These are phyloP conservation scores for Albugo candida DNA, from an alignment of 352 stramenopile species.

Conservation along the genomic window DNA sequence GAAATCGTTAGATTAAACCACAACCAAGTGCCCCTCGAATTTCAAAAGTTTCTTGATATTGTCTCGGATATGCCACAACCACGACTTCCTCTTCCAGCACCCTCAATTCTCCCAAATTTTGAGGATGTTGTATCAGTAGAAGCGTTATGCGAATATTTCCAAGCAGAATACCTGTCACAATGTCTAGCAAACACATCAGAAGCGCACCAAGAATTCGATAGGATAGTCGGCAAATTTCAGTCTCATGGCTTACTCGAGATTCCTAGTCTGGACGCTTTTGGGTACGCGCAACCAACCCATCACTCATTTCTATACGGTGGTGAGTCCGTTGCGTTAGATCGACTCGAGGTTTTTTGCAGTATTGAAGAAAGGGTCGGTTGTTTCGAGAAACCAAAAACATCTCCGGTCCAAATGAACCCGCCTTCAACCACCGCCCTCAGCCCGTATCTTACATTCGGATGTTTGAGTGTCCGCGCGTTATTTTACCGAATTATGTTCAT, in stretches of 20 bases:
- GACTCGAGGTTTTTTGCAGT: constrained; percentile 35
- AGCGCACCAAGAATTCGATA: neutral
- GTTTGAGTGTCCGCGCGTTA: constrained; percentile 62
- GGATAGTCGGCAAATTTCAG: too few relatives aligned
- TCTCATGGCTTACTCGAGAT: constrained; percentile 1
- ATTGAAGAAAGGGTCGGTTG: constrained; percentile 51
- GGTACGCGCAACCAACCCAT: constrained; percentile 10
- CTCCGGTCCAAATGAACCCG: constrained; percentile 49
- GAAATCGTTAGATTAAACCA: constrained; percentile 27
- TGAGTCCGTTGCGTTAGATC: constrained; percentile 24
- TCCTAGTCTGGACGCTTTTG: constrained; percentile 20
- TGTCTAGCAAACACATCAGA: neutral
- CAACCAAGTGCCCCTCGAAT: constrained; percentile 20
- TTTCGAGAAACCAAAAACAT: constrained; percentile 95
- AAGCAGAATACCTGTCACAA: neutral
- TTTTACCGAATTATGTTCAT: constrained; percentile 70
- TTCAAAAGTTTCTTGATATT: constrained; percentile 32
- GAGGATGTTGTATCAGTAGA: constrained; percentile 8
- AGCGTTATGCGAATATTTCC: constrained; percentile 10
- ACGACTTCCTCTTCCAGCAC: constrained; percentile 18
- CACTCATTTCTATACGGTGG: constrained; percentile 36
- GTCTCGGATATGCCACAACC: constrained; percentile 31
- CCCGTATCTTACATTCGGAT: constrained; percentile 83
- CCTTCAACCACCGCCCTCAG: constrained; percentile 89
- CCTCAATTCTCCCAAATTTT: constrained; percentile 10